Base-by-base conservation (phyloP, 108 stramenopile species). In the Cyclotella baltica region DNA sequence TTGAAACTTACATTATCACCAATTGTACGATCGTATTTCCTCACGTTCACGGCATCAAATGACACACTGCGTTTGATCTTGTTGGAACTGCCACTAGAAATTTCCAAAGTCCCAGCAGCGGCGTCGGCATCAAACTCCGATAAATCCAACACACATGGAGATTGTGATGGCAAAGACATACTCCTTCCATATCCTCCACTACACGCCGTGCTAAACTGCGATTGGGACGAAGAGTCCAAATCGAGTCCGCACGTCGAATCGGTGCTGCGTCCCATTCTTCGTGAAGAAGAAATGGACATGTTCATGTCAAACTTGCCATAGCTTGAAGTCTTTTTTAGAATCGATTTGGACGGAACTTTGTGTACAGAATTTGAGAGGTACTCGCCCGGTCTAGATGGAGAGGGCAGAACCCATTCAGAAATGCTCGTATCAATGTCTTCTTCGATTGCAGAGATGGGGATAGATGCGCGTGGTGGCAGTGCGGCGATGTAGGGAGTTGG, bases 11-110 rank as follows among this genome's bases (percentile, higher is more conserved):
- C 79, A 47, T 84, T 69, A 65, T 84, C 83, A 16, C 83, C 83
- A 27, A 84, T 40, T 37, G 62, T 84, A 36, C 69, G 75, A 56
- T 67, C 72, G 59, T 84, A 84, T 66, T 80, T 75, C 43, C 83
- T 75, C 6, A 84, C 75, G 23, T 73, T 57, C 30, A 84, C 83
- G 31, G 62, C 29, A 35, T 48, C 13, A 28, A 84, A 84, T 3
- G 82, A 83, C 11, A 83, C 82, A 62, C 65, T 67, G 25, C 72
- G 72, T 29, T 34, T 43, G 33, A 79, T 70, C 22, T 40, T 69
- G 15, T 65, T n/a, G 30, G 36, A 16, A 13, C 19, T 18, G 0
- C 0, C 19, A 10, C 35, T 43, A 11, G 40, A 8, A 11, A 13
- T 11, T 11, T 8, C 40, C 10, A 11, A 8, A 11, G 40, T 11